These are phyloP conservation scores for Ascochyta lentis DNA, from an alignment of 2,329 filamentous ascomycete genomes.

Conservation along the genomic window DNA sequence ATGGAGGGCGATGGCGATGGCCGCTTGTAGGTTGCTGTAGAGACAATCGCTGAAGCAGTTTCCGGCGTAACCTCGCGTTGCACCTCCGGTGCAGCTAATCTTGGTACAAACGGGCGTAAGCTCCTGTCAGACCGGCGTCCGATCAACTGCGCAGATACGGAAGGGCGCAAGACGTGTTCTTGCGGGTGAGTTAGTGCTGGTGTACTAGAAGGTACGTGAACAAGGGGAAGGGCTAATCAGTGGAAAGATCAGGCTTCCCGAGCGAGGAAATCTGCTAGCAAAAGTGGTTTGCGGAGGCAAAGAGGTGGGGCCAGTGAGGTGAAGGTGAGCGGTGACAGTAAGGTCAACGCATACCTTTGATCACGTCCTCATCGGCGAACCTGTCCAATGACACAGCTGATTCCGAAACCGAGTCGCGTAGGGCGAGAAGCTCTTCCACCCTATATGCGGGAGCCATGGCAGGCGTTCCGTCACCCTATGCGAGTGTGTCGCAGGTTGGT, in stretches of 20 bases:
- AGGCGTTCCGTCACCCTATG: constrained; percentile 8
- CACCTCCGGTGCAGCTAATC: constrained; percentile 23
- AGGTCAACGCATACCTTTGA: constrained; percentile 47
- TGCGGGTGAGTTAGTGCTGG: constrained; percentile 13
- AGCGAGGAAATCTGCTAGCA: not conserved
- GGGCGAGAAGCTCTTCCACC: constrained; percentile 51
- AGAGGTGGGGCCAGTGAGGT: constrained; percentile 17
- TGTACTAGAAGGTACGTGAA: not conserved
- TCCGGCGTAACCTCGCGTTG: constrained; percentile 16
- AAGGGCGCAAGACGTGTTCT: constrained; percentile 52
- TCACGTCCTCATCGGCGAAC: constrained; percentile 51
- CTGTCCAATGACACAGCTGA: constrained; percentile 52
- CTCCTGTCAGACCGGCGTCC: constrained; percentile 34
- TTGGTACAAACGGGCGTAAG: constrained; percentile 29
- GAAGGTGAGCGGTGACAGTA: constrained; percentile 23
- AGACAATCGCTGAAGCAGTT: constrained; percentile 21
- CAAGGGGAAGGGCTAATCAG: not conserved
- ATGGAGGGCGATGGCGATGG: constrained; percentile 59
- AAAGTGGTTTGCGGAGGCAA: not conserved
- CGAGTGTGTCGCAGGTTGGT: not conserved
- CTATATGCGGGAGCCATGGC: constrained; percentile 48
- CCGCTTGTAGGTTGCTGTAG: constrained; percentile 39
- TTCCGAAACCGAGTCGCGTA: constrained; percentile 51
- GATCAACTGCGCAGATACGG: constrained; percentile 45
- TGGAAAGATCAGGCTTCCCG: not conserved